Percentiles rank a stretch among this genome's conserved stretches.
Conservation (phyloP, 176 grass and related monocot species). For the Avena insularis region DNA sequence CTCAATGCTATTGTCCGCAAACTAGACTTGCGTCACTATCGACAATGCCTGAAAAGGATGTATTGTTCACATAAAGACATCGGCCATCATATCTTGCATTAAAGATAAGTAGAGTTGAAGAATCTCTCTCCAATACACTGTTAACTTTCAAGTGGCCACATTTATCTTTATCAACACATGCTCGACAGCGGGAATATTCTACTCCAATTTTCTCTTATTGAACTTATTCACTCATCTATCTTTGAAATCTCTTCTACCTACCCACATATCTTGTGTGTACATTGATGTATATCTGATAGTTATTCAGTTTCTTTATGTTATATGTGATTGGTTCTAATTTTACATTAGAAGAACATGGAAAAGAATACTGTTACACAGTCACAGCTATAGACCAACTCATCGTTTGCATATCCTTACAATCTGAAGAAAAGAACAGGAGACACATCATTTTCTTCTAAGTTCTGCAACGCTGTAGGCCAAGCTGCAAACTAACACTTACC, state of each 20-base stretch:
- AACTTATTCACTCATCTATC: not conserved
- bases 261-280: not conserved
- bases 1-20: not conserved
- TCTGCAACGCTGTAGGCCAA: not conserved
- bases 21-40: not conserved
- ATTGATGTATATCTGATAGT: conserved; percentile 17
- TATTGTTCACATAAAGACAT: conserved; percentile 6
- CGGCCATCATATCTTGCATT: not conserved
- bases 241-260: not conserved
- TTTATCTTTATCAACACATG: not conserved
- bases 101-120: not conserved
- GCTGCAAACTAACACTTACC: not conserved
- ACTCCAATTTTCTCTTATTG: not conserved
- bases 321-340: not conserved
- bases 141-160: conserved; percentile 5
- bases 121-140: not conserved
- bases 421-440: not conserved
- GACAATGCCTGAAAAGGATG: not conserved
- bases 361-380: not conserved
- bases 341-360: not conserved
- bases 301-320: not conserved
- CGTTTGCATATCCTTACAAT: not conserved
- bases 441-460: not conserved
- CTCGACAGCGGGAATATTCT: not conserved
- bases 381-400: not conserved